phyloP scores from a whole-genome alignment of 352 stramenopile species.

The Globisporangium irregulare region DNA sequence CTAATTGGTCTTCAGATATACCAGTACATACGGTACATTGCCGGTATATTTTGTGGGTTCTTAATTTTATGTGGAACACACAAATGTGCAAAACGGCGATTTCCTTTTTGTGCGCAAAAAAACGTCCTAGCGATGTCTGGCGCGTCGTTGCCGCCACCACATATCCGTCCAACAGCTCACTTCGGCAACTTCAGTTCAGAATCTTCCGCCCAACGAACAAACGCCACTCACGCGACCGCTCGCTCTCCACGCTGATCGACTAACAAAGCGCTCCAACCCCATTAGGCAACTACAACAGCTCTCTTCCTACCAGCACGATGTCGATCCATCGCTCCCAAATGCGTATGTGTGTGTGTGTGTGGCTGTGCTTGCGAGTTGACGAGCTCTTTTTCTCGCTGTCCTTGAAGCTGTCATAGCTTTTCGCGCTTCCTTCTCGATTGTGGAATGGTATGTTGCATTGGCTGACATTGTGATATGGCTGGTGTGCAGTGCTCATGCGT shows the following conservation, averaged over 20 bases:
- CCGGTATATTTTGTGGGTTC: too few relatives aligned
- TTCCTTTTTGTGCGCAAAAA: not conserved
- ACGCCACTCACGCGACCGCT: not conserved
- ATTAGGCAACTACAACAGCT: not conserved
- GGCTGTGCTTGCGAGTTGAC: not conserved
- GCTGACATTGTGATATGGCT: slow-evolving; percentile 1
- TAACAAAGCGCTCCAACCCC: not conserved
- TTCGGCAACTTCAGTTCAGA: slow-evolving; percentile 8
- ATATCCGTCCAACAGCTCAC: slow-evolving; percentile 6
- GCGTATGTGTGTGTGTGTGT: slow-evolving; percentile 7
- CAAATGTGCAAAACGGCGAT: too few relatives aligned
- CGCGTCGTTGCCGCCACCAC: not conserved
- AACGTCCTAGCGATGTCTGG: not conserved
- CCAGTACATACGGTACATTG: too few relatives aligned
- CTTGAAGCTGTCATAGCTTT: not conserved
- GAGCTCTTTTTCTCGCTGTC: not conserved
- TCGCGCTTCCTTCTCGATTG: not conserved
- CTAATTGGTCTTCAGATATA: too few relatives aligned
- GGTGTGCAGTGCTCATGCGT: slow-evolving; percentile 34
- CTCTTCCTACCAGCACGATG: slow-evolving; percentile 1
- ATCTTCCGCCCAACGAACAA: slow-evolving; percentile 2
- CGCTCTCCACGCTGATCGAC: not conserved
- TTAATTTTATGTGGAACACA: too few relatives aligned
- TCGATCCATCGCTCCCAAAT: slow-evolving; percentile 20
- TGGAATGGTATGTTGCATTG: not conserved